phyloP scores from a whole-genome alignment of 768 basidiomycete species.

The Mycena albidolilacea region DNA sequence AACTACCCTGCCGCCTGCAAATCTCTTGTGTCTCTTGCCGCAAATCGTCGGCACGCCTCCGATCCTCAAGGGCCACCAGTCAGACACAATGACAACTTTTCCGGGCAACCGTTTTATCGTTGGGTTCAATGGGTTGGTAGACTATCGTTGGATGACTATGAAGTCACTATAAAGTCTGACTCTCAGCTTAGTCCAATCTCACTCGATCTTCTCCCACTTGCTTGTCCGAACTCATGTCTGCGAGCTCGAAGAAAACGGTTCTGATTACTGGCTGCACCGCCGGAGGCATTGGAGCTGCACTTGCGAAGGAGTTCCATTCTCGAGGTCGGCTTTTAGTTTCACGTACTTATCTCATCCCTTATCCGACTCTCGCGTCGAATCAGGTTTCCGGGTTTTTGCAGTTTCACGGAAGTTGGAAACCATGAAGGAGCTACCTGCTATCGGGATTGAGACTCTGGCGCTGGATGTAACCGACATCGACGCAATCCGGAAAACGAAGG shows the following conservation, averaged over 20 bases:
- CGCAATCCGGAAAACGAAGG: background rate
- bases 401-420: slow-evolving; percentile 41
- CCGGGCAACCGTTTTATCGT: too few species aligned
- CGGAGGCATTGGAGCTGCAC: slow-evolving; percentile 7
- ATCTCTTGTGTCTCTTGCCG: too few species aligned
- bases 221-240: background rate
- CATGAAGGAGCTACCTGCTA: slow-evolving; percentile 36
- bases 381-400: slow-evolving; percentile 39
- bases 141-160: too few species aligned
- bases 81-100: too few species aligned
- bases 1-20: too few species aligned
- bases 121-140: too few species aligned
- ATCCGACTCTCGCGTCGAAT: background rate
- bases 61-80: too few species aligned
- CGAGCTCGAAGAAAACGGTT: background rate
- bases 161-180: too few species aligned
- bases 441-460: slow-evolving; percentile 38
- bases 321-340: background rate
- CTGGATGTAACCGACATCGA: slow-evolving; percentile 44
- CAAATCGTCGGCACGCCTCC: too few species aligned
- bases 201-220: too few species aligned
- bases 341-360: background rate
- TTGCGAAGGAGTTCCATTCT: slow-evolving; percentile 12
- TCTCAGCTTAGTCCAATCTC: too few species aligned
- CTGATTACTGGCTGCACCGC: slow-evolving; percentile 7